Evolutionary conservation across 768 basidiomycete genomes (phyloP).

Genomic region (Nevesoporus exiguus): DNA sequence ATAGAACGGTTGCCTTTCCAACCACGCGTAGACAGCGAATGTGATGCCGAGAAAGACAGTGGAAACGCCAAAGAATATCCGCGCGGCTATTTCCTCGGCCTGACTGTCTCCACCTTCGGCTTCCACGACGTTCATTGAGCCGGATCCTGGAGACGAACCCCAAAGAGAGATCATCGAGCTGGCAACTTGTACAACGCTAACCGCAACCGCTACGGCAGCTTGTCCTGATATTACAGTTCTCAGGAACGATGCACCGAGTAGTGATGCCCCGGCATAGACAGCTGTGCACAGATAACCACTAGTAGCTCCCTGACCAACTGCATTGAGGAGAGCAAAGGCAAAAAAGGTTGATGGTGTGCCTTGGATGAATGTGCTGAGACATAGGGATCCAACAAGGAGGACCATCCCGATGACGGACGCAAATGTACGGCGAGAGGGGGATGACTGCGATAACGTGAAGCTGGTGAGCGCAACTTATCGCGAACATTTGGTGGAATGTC

Average conservation of each 20-base stretch:
- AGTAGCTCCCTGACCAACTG: conserved; percentile 52
- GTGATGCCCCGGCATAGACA: conserved; percentile 73
- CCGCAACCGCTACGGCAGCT: conserved; percentile 78
- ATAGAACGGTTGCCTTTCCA: conserved; percentile 59
- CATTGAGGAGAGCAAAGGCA: conserved; percentile 59
- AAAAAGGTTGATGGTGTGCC: conserved; percentile 57
- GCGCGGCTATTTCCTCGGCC: conserved; percentile 67
- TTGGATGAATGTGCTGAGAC: conserved; percentile 61
- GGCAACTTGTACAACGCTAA: conserved; percentile 72
- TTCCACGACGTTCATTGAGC: conserved; percentile 19
- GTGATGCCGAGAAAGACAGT: conserved; percentile 59
- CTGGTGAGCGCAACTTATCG: conserved; percentile 2
- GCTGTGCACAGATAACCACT: conserved; percentile 78
- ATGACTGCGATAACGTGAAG: conserved; percentile 40
- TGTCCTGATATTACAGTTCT: conserved; percentile 82
- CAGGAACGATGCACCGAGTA: conserved; percentile 71
- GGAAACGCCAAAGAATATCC: conserved; percentile 70
- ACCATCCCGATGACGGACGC: conserved; percentile 48
- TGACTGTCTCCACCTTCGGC: conserved; percentile 31
- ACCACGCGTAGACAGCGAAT: conserved; percentile 51
- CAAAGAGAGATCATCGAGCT: conserved; percentile 59
- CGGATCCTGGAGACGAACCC: conserved; percentile 33
- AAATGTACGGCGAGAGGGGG: conserved; percentile 57
- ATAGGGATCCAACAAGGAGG: conserved; percentile 54
- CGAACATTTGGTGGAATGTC: conserved; percentile 1